Evolutionary conservation across 192 early-diverging fungal genomes (phyloP), one percentile per base, ranked within the genome.

Genomic region (Coemansia sp.): DNA sequence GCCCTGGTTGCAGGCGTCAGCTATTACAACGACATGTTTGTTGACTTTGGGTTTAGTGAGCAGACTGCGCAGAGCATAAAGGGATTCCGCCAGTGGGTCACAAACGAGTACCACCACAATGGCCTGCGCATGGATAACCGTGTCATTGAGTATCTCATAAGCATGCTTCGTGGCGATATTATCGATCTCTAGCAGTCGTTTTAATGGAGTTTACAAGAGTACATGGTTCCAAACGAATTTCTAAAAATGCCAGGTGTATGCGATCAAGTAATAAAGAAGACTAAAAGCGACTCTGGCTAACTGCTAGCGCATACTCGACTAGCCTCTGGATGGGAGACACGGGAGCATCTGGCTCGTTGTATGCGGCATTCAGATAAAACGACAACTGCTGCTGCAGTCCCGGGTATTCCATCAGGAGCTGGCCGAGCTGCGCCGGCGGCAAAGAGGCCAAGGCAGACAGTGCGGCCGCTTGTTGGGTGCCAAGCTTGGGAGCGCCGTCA

Each of bases 21-120:
- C 42, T 90, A 88, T 61, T 90, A 86, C 69, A 86, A 90, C 67
- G 89, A 90, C 65, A 88, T 90, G 89, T 87, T 84, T 78, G 89
- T 90, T 3, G 86, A 85, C 55, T 75, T 84, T 50, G 61, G 85
- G 33, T 73, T 84, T 43, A 88, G 86, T 53, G 86, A 86, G 60
- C 67, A 84, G 41, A 85, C 87, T 9, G 87, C 86, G 9, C 50
- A 68, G 5, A 61, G 56, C 29, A 84, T 88, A 53, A 62, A 71
- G 42, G 86, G 87, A 25, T 85, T 85, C 60, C 73, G 74, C 33
- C 85, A 84, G 32, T 90, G 86, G 86, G 78, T 90, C 40, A 88
- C 88, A 3, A 90, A 90, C 66, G 86, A 88, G 65, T 90, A 78
- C 75, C 85, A 83, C 60, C 88, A 88, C 67, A 86, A 87, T 65